Base-by-base conservation (phyloP, 768 basidiomycete genomes). In the Suillus subluteus region DNA sequence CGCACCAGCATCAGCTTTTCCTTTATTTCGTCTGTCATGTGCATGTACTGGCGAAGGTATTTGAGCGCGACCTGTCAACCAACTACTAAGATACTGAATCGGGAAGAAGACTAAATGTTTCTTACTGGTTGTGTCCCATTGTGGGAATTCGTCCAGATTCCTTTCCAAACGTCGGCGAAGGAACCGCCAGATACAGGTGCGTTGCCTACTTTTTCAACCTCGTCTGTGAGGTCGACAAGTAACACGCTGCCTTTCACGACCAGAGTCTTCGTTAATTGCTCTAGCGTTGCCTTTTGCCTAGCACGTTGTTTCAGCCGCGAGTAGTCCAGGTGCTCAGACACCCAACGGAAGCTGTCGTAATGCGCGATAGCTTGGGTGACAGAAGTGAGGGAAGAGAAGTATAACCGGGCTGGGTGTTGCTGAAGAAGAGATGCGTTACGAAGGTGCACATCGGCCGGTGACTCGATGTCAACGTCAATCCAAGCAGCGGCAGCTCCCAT, bases 151-250 rank as follows among this genome's bases (percentile, higher is more conserved):
- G 78, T 80, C 87, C 86, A 88, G 6, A 73, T 68, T 0, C 85
- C 88, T 73, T 86, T 85, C 86, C 86, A 88, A 6, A 88, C 85
- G 71, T 88, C 88, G 38, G 86, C 82, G 65, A 88, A 89, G 6
- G 84, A 81, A 1, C 88, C 88, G 73, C 84, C 82, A 35, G 79
- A 84, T 43, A 86, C 81, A 0, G 87, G 80, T 66, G 81, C 76
- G 56, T 80, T 76, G 2, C 86, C 86, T 21, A 84, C 73, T 64
- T 77, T 79, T 63, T 73, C 75, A 13, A 89, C 82, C 65, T 86
- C 84, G 67, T 87, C 87, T 40, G 87, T 87, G 58, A 89, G 73
- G 69, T 89, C 87, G 50, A 82, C 80, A 65, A 88, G 69, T 16
- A 83, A 71, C 54, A 86, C 73, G 52, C 80, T 79, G 6, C 82